Base-by-base conservation (phyloP, 352 stramenopile genomes). In the Peronospora tabacina region DNA sequence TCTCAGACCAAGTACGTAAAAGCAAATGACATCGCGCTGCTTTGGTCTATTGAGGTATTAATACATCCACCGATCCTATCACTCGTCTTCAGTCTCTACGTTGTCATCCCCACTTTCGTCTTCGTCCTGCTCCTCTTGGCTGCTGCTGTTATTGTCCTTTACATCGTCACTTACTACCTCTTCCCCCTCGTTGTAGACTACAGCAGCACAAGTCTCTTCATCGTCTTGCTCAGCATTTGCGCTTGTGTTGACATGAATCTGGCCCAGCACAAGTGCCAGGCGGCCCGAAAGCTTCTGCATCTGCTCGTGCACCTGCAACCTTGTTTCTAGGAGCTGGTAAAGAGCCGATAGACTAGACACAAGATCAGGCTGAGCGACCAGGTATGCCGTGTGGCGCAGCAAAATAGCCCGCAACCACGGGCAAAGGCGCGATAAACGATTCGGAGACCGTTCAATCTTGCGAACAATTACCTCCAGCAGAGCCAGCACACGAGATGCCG, bases 271-370 rank as follows among this genome's bases (percentile, higher is more conserved):
- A 11, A 93, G 56, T 51, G 80, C 85, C 44, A 93, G 57, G 4
- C 82, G 82, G 26, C 82, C 82, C 9, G 80, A 76, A 22, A 93
- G 74, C 64, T 89, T 87, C 64, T 93, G 82, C 50, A 93, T 70
- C 52, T 85, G 74, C 44, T 75, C 70, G 57, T 90, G 80, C 39
- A 90, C 78, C 58, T 88, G 81, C 38, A 93, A 64, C 7, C 82
- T 69, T 39, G 85, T 80, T 58, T 93, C 79, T 11, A 93, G 54
- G 12, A 87, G 78, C 65, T 93, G 82, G 69, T 93, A 93, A 9
- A 93, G 61, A 42, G 71, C 75, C 45, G 77, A 87, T 12, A 93
- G 69, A 58, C 72, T 86, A 43, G 85, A 67, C 49, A 93, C 79
- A 12, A 93, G 68, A 58, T 91, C 75, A 11, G 82, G 82, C 56